Base-by-base conservation (phyloP, 257 asterid genomes). In the Solanum lycopersicoides region DNA sequence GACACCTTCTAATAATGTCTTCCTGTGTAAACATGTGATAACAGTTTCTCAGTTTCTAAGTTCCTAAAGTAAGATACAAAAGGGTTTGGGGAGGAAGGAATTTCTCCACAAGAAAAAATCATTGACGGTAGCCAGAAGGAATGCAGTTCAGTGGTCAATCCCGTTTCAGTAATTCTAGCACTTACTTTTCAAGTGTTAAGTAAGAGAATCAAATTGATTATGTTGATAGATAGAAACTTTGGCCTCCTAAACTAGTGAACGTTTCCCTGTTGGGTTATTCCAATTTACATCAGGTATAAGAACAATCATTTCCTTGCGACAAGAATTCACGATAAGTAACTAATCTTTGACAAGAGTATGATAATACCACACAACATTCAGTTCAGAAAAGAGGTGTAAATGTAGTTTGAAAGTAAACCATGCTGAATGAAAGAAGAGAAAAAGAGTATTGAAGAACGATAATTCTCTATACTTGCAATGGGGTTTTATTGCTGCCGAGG, bases 1-100 rank as follows among this genome's bases (percentile, higher is more conserved):
- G 94, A 88, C 99, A 97, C 94, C 97, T 94, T 92, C 92, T 93
- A 89, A 95, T 95, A 85, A 97, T 97, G 86, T 97, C 98, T 90
- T 93, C 97, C 99, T 97, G 92, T 86, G 44, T 28, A 80, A 18
- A 80, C 69, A 80, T 18, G 44, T 23, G 30, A 50, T 30, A 80
- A 68, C 20, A 80, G 35, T 50, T 45, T 80, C 56, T 28, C 28
- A 80, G 18, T 18, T 59, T 68, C 68, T 47, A 80, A 16, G 68
- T 16, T 80, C 68, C 28, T 47, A 47, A 16, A 30, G 41, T 25
- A 79, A 77, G 84, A 79, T 9, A 44, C 15, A 1, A 79, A 79
- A 79, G 63, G 63, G 63, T n/a, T 8, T 2, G 63, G 28, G 14
- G 84, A 11, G 9, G 68, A 45, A 80, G 85, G 44, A 80, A 47